Percentiles rank a stretch among this genome's conserved stretches.
phyloP scores from a whole-genome alignment of 2,329 filamentous ascomycete species.

The Scytalidium sp. region DNA sequence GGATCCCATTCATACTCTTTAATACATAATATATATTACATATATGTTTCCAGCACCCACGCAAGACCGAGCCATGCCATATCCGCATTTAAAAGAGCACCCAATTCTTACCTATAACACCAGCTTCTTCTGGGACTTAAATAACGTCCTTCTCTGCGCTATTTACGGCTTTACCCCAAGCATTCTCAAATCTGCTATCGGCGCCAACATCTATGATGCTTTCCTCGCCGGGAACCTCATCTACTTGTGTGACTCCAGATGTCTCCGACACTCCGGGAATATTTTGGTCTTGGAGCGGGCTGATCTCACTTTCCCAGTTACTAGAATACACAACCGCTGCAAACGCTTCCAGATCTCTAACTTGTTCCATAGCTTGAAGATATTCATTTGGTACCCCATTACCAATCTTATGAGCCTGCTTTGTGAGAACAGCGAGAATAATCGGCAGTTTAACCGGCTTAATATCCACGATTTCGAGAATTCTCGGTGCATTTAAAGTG shows the following conservation, averaged over 20 bases:
- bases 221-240: conserved; percentile 34
- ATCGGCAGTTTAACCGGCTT: conserved; percentile 74
- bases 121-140: neutral
- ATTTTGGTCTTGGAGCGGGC: conserved; percentile 19
- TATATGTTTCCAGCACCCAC: neutral
- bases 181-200: conserved; percentile 58
- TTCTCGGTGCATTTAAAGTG: conserved; percentile 24
- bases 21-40: neutral
- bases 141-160: conserved; percentile 19
- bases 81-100: neutral
- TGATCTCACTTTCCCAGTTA: conserved; percentile 71
- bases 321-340: conserved; percentile 84
- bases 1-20: no score
- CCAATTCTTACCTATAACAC: neutral
- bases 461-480: conserved; percentile 51
- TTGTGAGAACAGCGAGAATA: conserved; percentile 82
- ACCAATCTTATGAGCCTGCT: conserved; percentile 87
- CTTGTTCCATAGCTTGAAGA: conserved; percentile 70
- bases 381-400: conserved; percentile 72
- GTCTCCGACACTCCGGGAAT: conserved; percentile 9
- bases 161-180: conserved; percentile 64
- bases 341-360: conserved; percentile 76
- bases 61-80: neutral
- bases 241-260: conserved; percentile 13
- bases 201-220: conserved; percentile 53